A percentile compares a stretch with the other conserved stretches of the same genome.
phyloP scores from a whole-genome alignment of 768 basidiomycete species.

The Tylopilus vinaceipallidus region DNA sequence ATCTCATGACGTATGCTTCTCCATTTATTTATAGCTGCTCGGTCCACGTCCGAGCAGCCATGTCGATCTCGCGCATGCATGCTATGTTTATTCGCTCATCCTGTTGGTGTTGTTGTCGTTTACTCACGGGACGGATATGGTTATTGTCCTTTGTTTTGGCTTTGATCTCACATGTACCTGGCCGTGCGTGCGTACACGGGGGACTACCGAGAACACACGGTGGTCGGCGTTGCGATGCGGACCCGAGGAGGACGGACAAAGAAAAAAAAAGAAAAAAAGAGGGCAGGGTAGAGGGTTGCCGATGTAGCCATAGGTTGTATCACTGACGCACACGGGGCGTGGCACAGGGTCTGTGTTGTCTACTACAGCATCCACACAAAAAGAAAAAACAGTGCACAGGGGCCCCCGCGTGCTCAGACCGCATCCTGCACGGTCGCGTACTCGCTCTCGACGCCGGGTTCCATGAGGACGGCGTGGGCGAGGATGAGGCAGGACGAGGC shows the following conservation, averaged over 20 bases:
- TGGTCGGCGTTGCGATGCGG: too few relatives aligned
- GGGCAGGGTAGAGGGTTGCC: background rate
- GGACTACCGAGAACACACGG: background rate
- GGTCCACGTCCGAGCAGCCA: too few relatives aligned
- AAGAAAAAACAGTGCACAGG: too few relatives aligned
- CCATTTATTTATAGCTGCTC: too few relatives aligned
- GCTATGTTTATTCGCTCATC: background rate
- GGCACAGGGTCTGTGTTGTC: too few relatives aligned
- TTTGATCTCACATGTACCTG: too few relatives aligned
- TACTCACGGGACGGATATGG: background rate
- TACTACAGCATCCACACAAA: too few relatives aligned
- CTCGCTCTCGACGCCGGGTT: conserved; percentile 95
- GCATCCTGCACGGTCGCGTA: conserved; percentile 76
- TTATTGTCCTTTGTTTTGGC: too few relatives aligned
- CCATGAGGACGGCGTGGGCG: conserved; percentile 82
- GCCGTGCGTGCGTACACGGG: background rate
- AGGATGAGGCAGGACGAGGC: conserved; percentile 82
- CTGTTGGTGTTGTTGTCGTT: background rate
- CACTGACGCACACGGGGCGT: too few relatives aligned
- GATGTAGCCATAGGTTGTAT: background rate
- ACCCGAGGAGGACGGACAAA: too few relatives aligned
- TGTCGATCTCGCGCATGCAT: background rate
- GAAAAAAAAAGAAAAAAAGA: too few relatives aligned
- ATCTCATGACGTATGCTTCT: conserved; percentile 16
- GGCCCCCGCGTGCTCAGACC: too few relatives aligned